Percentiles rank a stretch among this genome's conserved stretches.
These are phyloP conservation scores for Clonostachys sp. DNA, from an alignment of 2,329 filamentous ascomycete genomes.

Conservation along the genomic window DNA sequence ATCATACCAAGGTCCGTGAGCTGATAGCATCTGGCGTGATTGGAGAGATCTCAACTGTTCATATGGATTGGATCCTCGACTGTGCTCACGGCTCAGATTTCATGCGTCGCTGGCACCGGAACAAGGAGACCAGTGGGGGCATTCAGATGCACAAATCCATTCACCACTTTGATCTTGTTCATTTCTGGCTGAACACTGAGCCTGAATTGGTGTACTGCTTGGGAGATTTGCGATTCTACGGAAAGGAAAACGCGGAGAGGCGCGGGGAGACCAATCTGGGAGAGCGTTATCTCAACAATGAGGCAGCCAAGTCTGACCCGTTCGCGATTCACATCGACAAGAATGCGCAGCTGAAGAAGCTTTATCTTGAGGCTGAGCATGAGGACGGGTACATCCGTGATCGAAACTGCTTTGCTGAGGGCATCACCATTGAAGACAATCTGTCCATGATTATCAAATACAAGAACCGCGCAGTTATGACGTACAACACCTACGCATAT, in stretches of 20 bases:
- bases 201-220: conserved; percentile 38
- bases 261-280: conserved; percentile 34
- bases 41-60: conserved; percentile 36
- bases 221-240: conserved; percentile 42
- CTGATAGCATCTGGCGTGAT: conserved; percentile 36
- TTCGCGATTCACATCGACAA: conserved; percentile 37
- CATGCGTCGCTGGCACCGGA: conserved; percentile 45
- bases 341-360: conserved; percentile 31
- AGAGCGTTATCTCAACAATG: conserved; percentile 29
- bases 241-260: conserved; percentile 40
- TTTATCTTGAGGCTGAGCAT: conserved; percentile 42
- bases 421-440: conserved; percentile 44
- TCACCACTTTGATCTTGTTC: conserved; percentile 46
- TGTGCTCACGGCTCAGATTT: conserved; percentile 43
- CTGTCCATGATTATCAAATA: conserved; percentile 40
- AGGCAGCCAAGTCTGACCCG: conserved; percentile 33
- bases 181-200: conserved; percentile 39
- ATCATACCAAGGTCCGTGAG: conserved; percentile 43
- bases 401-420: conserved; percentile 40
- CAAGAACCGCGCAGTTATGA: conserved; percentile 32
- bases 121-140: conserved; percentile 41
- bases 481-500: conserved; percentile 38
- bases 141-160: conserved; percentile 45
- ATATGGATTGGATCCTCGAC: conserved; percentile 47
- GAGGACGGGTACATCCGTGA: conserved; percentile 44